Conservation (phyloP, 2,329 filamentous ascomycete species). For the Ceratocystis destructans region DNA sequence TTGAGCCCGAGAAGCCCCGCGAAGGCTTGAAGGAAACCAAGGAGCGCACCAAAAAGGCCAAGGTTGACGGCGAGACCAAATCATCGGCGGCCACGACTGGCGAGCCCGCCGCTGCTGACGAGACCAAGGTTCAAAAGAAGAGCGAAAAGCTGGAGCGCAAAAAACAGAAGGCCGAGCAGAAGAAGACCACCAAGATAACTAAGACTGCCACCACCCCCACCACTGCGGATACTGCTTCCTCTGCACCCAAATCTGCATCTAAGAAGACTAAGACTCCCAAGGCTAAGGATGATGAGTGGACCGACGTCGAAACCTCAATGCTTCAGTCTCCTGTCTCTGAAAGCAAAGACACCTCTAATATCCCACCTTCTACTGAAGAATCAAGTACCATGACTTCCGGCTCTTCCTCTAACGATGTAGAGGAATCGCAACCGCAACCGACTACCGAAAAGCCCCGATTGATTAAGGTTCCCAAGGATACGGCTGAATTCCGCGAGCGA, state of each 20-base stretch:
- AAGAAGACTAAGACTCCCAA: conserved; percentile 20
- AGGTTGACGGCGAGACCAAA: conserved; percentile 20
- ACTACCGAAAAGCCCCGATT: conserved; percentile 43
- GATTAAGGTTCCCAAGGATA: conserved; percentile 55
- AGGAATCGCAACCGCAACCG: conserved; percentile 32
- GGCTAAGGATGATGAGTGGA: conserved; percentile 21
- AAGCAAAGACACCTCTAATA: conserved; percentile 32
- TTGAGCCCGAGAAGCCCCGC: conserved; percentile 47
- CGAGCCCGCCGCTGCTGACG: conserved; percentile 25
- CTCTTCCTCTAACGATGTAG: conserved; percentile 53
- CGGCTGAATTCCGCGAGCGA: conserved; percentile 61
- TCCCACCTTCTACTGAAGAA: conserved; percentile 34
- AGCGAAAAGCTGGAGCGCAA: conserved; percentile 36
- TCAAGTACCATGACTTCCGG: conserved; percentile 29
- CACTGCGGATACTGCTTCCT: conserved; percentile 20
- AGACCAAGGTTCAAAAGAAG: conserved; percentile 39
- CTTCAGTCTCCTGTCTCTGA: conserved; percentile 44
- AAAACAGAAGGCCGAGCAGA: conserved; percentile 27
- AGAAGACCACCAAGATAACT: conserved; percentile 1
- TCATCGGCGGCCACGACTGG: conserved; percentile 27
- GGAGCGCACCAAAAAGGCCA: conserved; percentile 35
- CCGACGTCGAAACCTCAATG: conserved; percentile 31
- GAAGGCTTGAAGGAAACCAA: conserved; percentile 51
- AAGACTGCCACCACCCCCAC: conserved; percentile 10
- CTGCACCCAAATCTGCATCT: conserved; percentile 11